phyloP scores from a whole-genome alignment of 1,284 basidiomycete species.

The Lentinus polychrous region DNA sequence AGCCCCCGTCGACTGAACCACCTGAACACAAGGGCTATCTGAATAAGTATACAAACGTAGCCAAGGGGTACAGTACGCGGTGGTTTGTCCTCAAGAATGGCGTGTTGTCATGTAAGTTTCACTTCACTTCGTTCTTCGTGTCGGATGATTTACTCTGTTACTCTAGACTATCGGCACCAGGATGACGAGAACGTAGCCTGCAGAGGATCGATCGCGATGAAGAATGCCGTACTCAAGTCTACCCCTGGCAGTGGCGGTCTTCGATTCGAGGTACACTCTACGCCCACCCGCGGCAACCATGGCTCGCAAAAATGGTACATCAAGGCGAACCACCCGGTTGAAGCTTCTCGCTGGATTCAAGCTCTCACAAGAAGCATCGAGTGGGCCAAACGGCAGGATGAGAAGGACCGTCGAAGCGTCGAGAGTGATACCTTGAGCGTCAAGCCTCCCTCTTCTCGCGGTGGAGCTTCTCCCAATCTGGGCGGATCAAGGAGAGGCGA shows the following conservation, averaged over 20 bases:
- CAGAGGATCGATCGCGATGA: slow-evolving; percentile 87
- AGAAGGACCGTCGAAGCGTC: slow-evolving; percentile 21
- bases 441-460: slow-evolving; percentile 10
- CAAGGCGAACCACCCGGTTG: slow-evolving; percentile 85
- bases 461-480: neutral
- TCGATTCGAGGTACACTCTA: slow-evolving; percentile 80
- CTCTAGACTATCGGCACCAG: slow-evolving; percentile 82
- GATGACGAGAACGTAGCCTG: slow-evolving; percentile 87
- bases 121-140: slow-evolving; percentile 7
- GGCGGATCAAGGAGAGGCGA: neutral
- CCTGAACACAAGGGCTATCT: slow-evolving; percentile 75
- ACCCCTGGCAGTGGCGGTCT: slow-evolving; percentile 50
- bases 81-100: slow-evolving; percentile 95
- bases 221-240: slow-evolving; percentile 62
- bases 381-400: slow-evolving; percentile 35
- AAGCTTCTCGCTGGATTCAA: slow-evolving; percentile 84
- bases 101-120: slow-evolving; percentile 66
- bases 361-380: slow-evolving; percentile 73
- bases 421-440: slow-evolving; percentile 28
- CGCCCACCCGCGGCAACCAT: slow-evolving; percentile 39
- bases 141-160: neutral
- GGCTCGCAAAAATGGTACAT: slow-evolving; percentile 79
- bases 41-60: slow-evolving; percentile 88
- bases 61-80: slow-evolving; percentile 84
- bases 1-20: slow-evolving; percentile 41